Percentiles rank a stretch among this genome's conserved stretches.
phyloP scores from a whole-genome alignment of 768 basidiomycete genomes.

The Grammothele lineata region DNA sequence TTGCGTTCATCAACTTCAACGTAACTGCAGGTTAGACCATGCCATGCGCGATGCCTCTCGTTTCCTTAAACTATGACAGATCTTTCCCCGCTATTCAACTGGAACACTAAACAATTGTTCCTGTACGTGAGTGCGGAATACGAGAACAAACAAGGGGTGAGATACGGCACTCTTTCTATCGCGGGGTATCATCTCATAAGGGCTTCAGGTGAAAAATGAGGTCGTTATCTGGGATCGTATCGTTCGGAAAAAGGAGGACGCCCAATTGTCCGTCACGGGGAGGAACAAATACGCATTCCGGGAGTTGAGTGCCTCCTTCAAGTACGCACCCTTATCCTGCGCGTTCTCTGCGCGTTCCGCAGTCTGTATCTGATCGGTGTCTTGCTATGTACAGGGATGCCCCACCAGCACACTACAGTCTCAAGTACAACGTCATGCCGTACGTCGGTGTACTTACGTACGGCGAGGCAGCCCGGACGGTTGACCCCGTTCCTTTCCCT shows the following conservation, averaged over 20 bases:
- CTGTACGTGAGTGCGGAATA: slow-evolving; percentile 86
- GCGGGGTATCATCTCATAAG: background rate
- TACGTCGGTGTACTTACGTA: slow-evolving; percentile 77
- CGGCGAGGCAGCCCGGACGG: slow-evolving; percentile 61
- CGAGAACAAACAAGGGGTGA: slow-evolving; percentile 64
- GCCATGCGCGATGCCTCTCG: background rate
- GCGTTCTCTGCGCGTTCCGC: too few relatives aligned
- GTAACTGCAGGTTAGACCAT: slow-evolving; percentile 62
- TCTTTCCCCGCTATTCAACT: slow-evolving; percentile 79
- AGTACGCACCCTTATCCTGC: slow-evolving; percentile 43
- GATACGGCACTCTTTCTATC: slow-evolving; percentile 25
- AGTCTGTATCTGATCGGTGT: too few relatives aligned
- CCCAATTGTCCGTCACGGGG: slow-evolving; percentile 55
- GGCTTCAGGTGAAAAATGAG: slow-evolving; percentile 56
- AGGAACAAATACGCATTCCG: slow-evolving; percentile 86
- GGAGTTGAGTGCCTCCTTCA: slow-evolving; percentile 70
- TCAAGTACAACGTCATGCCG: slow-evolving; percentile 91
- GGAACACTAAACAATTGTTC: slow-evolving; percentile 97
- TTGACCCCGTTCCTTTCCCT: slow-evolving; percentile 32
- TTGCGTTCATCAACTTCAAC: slow-evolving; percentile 79
- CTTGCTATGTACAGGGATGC: too few relatives aligned
- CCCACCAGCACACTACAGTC: slow-evolving; percentile 59
- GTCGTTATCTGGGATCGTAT: slow-evolving; percentile 94
- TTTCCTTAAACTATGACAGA: slow-evolving; percentile 39
- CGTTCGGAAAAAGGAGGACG: slow-evolving; percentile 74